Evolutionary conservation across 768 basidiomycete species (phyloP), one percentile per base, ranked within the genome.

Genomic region (Lyophyllum semitale): DNA sequence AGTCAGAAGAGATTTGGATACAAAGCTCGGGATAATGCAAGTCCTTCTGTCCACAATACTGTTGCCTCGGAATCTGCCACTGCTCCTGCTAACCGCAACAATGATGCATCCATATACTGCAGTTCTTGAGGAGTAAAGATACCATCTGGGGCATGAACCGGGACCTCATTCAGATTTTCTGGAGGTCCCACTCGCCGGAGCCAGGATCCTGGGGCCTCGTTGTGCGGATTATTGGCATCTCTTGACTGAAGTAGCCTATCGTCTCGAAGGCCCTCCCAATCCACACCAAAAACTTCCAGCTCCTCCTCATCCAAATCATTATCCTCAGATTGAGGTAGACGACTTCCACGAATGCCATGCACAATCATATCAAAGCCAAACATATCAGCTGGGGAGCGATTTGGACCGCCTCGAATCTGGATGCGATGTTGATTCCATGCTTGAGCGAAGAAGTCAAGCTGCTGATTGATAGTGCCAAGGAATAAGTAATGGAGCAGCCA

Each of bases 401-500:
- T 55, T 23, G 54, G 54, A 17, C 54, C 47, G 27, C 20, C 22
- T 6, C 23, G 32, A 22, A 49, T 48, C 38, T 55, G 54, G 35
- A 55, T 55, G 6, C 25, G 18, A 33, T 53, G 51, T 33, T 53
- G 26, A 45, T 42, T 45, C 51, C 51, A 53, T 17, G 41, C 4
- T 22, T 22, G 5, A 33, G 51, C 51, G 46, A 53, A 53, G 23
- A 53, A 45, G 4, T 26, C 6, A 22, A 53, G 51, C 23, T 43
- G 23, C 5, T 9, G 15, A 26, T 73, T 69, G 41, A 74, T 64
- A 0, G 47, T 42, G 0, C 40, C 18, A 5, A 76, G 68, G 51
- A 77, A 76, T 68, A 78, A 30, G 72, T 70, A 52, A 71, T 71
- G 27, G 38, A 40, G 9, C 35, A 37, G 27, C 20, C 20, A 46